Evolutionary conservation across 495 filamentous ascomycete species (phyloP).

Genomic region (Aspergillus campestris): DNA sequence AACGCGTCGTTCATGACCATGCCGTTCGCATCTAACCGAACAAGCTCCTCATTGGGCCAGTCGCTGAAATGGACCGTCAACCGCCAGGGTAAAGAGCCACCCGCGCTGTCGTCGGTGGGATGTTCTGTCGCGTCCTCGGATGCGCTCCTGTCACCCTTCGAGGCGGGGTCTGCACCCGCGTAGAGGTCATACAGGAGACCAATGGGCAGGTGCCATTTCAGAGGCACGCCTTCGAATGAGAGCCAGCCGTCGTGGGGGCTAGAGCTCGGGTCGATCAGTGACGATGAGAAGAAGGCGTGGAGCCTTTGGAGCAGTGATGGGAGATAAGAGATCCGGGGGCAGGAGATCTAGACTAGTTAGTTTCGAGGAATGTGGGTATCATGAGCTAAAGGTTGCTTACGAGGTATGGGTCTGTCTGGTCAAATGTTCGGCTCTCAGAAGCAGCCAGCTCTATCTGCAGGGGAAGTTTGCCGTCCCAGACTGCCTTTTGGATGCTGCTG

Average conservation of each 20-base stretch:
- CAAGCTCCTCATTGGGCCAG: constrained; percentile 58
- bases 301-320: constrained; percentile 71
- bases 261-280: constrained; percentile 56
- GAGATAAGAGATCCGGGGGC: constrained; percentile 52
- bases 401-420: constrained; percentile 47
- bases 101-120: constrained; percentile 4
- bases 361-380: not conserved
- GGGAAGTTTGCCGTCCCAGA: constrained; percentile 46
- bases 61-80: constrained; percentile 71
- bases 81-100: constrained; percentile 63
- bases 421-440: constrained; percentile 45
- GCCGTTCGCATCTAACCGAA: constrained; percentile 53
- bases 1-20: constrained; percentile 71
- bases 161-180: constrained; percentile 53
- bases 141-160: constrained; percentile 14
- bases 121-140: not conserved
- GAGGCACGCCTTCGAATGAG: constrained; percentile 63
- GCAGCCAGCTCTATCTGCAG: constrained; percentile 44
- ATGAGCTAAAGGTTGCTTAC: constrained; percentile 17
- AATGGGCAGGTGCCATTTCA: constrained; percentile 83
- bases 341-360: constrained; percentile 33
- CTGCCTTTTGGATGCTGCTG: constrained; percentile 32
- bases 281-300: constrained; percentile 65
- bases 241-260: constrained; percentile 60
- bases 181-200: constrained; percentile 88